These are phyloP conservation scores for Byssoonygena ceratinophila DNA, from an alignment of 2,329 filamentous ascomycete species.

Conservation along the genomic window DNA sequence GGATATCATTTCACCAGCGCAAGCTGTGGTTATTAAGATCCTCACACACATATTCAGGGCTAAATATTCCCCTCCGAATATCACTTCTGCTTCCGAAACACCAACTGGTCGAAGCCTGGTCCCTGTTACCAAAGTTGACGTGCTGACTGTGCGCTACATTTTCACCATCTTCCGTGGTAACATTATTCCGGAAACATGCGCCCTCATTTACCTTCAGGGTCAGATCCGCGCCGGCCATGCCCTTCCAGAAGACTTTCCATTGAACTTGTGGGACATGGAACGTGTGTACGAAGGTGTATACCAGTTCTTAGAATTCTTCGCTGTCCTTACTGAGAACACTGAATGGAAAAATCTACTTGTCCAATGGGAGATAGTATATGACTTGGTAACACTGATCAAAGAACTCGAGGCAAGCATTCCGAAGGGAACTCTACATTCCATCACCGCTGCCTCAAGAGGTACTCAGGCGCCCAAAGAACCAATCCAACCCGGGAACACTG, in stretches of 20 bases:
- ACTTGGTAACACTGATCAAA: constrained; percentile 75
- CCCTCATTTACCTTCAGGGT: constrained; percentile 86
- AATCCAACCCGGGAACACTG: constrained; percentile 24
- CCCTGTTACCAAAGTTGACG: constrained; percentile 45
- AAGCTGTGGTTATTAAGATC: constrained; percentile 83
- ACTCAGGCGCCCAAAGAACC: constrained; percentile 20
- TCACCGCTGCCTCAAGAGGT: constrained; percentile 24
- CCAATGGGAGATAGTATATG: constrained; percentile 83
- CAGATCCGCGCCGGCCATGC: constrained; percentile 69
- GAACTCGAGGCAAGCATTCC: constrained; percentile 80
- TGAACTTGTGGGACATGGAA: constrained; percentile 97
- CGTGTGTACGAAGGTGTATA: constrained; percentile 88
- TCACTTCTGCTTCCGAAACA: constrained; percentile 42
- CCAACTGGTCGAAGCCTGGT: constrained; percentile 48
- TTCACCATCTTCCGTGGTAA: constrained; percentile 86
- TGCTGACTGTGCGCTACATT: constrained; percentile 70
- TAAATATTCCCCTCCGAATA: constrained; percentile 41
- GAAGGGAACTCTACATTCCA: constrained; percentile 56
- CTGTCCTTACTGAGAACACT: constrained; percentile 73
- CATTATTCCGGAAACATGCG: constrained; percentile 86
- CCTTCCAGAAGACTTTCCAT: constrained; percentile 76
- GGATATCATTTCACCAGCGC: constrained; percentile 89
- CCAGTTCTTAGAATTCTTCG: constrained; percentile 89
- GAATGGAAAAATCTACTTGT: constrained; percentile 76
- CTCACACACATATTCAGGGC: constrained; percentile 79